Base-by-base conservation (phyloP, 352 stramenopile species). In the Globisporangium iwayamae region DNA sequence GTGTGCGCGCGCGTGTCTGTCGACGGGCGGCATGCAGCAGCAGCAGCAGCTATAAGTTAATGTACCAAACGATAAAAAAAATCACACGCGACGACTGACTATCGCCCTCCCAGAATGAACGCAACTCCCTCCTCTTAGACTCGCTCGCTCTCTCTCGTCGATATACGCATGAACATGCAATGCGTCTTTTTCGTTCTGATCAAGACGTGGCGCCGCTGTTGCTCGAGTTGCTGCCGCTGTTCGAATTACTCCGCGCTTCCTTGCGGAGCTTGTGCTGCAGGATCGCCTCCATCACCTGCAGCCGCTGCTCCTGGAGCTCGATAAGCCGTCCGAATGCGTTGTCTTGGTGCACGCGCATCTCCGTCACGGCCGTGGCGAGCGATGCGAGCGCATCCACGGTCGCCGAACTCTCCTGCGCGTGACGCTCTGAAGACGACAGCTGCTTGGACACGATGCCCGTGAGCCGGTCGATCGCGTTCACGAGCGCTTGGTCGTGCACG, bases 251-350 rank as follows among this genome's bases (percentile, higher is more conserved):
- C 2, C 56, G n/a, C 25, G 63, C 46, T 50, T 87, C 73, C 66
- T 89, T 90, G 22, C 81, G 81, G 20, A 86, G 68, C 48, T 78
- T 76, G 66, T 84, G 62, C 45, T 85, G 70, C 63, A 92, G 32
- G 6, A 92, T 81, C 25, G 69, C 68, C 57, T 90, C 70, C 76
- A 85, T 81, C 46, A 85, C 74, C 28, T 89, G 75, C 3, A 92
- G 58, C n/a, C 87, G 73, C 46, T 87, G 84, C 65, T 90, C 78
- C 56, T 90, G 79, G 28, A 92, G 63, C 68, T 85, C 64, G 34
- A 92, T 79, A 14, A 90, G 71, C 11, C 76, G 71, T 0, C 66
- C 67, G 52, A 89, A 74, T 2, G 78, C 70, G 4, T 68, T 61
- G 8, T 74, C 66, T 4, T 90, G 78, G 48, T 87, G 72, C 43